Base-by-base conservation (phyloP, 108 stramenopile genomes). In the Asterionellopsis glacialis region DNA sequence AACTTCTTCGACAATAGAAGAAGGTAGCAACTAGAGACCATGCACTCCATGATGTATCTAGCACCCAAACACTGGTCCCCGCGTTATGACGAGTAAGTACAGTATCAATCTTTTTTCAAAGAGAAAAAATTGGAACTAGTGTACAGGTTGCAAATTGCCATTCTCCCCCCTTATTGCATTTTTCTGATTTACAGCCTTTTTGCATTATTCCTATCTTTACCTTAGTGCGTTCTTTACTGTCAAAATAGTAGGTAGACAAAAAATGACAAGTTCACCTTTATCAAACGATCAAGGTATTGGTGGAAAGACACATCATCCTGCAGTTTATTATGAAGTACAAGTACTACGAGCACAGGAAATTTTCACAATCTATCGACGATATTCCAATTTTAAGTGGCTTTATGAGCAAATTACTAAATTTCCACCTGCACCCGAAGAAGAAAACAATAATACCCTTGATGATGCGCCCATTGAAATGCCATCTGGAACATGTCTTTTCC, bases 301-400 rank as follows among this genome's bases (percentile, higher is more conserved):
- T 26, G 55, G 55, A 22, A 65, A 57, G 11, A 16, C 15, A 9
- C n/a, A 47, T 26, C 48, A 27, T 55, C 80, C 80, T 1, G 80
- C 80, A 10, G 69, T 76, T 45, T 81, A 81, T 51, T 81, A 76
- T 55, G 41, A 48, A 26, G 67, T 81, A 22, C 53, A 69, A 25
- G 72, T 81, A 11, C 65, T 22, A 19, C 65, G 64, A 13, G 80
- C 48, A 38, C 67, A 76, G 27, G 55, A 64, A 3, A 51, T 45
- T 7, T 42, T 43, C n/a, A 58, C 49, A 16, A 55, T 76, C 1
- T 53, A 42, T 18, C 49, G 80, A 60, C 59, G 80, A n/a, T 81
- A 66, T 58, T 68, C 67, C 21, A 68, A 81, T 28, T 76, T 81
- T 54, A 19, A 50, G n/a, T 73, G 64, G 63, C 22, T 81, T 9